Percentiles rank a stretch among this genome's conserved stretches.
Conservation (phyloP, 2,329 filamentous ascomycete genomes). For the Dryadomyces quercus-mongolicae region DNA sequence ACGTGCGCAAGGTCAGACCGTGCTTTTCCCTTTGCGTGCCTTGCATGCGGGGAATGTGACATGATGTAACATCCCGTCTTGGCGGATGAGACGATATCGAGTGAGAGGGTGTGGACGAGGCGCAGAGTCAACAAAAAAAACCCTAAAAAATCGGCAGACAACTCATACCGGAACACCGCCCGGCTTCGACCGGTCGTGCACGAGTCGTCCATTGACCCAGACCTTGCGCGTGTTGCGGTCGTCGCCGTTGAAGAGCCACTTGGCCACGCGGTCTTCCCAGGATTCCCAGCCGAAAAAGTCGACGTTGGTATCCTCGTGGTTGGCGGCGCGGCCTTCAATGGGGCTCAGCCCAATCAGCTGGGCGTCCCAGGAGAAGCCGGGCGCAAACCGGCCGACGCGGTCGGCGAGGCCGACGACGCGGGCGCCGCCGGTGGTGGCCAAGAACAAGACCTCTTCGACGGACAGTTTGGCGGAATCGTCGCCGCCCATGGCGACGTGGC, state of each 20-base stretch:
- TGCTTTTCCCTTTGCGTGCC: too few relatives aligned
- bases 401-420: constrained; percentile 62
- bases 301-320: constrained; percentile 47
- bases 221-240: constrained; percentile 81
- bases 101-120: too few relatives aligned
- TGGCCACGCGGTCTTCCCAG: constrained; percentile 78
- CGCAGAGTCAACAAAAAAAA: too few relatives aligned
- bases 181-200: constrained; percentile 42
- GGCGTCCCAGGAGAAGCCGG: constrained; percentile 84
- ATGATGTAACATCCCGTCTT: too few relatives aligned
- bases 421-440: constrained; percentile 83
- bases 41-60: too few relatives aligned
- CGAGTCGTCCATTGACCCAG: constrained; percentile 77
- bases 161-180: not conserved
- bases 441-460: constrained; percentile 76
- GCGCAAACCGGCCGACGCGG: constrained; percentile 67
- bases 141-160: too few relatives aligned
- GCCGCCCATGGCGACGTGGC: constrained; percentile 51
- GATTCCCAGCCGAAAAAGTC: constrained; percentile 86
- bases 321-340: constrained; percentile 27
- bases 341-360: constrained; percentile 60
- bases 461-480: constrained; percentile 52
- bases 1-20: too few relatives aligned
- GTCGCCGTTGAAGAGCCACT: constrained; percentile 92
- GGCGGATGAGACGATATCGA: too few relatives aligned